Evolutionary conservation across 768 basidiomycete species (phyloP), one percentile per base, ranked within the genome.

Genomic region (Boletus fagicola): DNA sequence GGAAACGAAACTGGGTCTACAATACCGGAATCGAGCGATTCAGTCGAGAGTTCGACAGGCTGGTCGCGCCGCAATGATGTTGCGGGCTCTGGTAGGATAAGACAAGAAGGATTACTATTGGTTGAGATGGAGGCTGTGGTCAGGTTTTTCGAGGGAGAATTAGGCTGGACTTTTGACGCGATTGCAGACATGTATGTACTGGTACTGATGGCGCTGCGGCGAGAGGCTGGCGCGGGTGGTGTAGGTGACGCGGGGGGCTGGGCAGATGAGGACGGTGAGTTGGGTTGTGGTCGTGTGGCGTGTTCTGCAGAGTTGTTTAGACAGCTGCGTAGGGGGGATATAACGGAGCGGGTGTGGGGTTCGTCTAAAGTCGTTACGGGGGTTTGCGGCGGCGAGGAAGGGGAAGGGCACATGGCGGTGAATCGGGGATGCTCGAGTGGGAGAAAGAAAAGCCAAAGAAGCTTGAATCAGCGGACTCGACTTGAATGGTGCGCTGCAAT

Each of bases 351-450:
- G 48, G 58, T 53, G 43, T 50, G 42, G 15, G 51, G 51, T 56
- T 57, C 55, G 57, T 62, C 62, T 40, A 52, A 42, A 36, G 49
- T 65, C 56, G 58, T 62, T 40, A 63, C 61, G 63, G 62, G 58
- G 49, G 63, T 47, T 57, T 66, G 70, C 55, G 66, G 57, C 51
- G 68, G 67, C 42, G 61, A 61, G 59, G 65, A 69, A 56, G 59
- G 33, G 48, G 65, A 63, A 59, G 53, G 36, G 46, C 47, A 56
- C 72, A 73, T 73, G 58, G 56, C 28, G 62, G 66, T 40, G 67
- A 61, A 67, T 71, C 69, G 58, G 62, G 58, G 53, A 60, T 18
- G 56, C 62, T 59, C 49, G 22, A 62, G 56, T 3, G 31, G 49
- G 58, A 57, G 53, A 58, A 48, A 49, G 47, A 52, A 62, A 58